Evolutionary conservation across 2,329 filamentous ascomycete genomes (phyloP).

Genomic region (Ceratocystis ficicola): DNA sequence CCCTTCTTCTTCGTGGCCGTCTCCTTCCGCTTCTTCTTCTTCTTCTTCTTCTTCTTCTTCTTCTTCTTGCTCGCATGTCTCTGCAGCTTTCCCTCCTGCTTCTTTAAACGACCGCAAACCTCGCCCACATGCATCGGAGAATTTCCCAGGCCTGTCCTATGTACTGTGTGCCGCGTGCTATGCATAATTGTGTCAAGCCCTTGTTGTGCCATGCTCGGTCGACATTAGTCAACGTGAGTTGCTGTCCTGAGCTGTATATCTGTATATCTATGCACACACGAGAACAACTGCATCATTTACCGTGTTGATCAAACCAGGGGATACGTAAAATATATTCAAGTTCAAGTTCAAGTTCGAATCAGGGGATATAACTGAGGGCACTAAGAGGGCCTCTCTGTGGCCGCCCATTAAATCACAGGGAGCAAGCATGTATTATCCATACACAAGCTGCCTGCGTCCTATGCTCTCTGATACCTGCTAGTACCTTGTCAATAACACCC

Average conservation of each 20-base stretch:
- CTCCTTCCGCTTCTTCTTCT: background rate
- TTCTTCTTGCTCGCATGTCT: background rate
- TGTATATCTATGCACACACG: too few species aligned
- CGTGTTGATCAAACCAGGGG: background rate
- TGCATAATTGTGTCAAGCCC: background rate
- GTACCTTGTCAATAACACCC: background rate
- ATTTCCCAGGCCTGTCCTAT: background rate
- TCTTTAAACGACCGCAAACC: background rate
- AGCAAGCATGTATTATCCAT: background rate
- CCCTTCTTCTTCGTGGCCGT: too few species aligned
- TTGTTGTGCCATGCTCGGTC: background rate
- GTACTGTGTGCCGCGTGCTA: background rate
- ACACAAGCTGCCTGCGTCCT: background rate
- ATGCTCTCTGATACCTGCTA: background rate
- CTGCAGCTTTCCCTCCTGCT: background rate
- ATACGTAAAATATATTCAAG: too few species aligned
- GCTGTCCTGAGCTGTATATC: too few species aligned
- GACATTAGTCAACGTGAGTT: background rate
- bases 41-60: background rate
- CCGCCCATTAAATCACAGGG: background rate
- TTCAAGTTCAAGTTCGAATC: too few species aligned
- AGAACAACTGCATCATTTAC: too few species aligned
- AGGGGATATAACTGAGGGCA: background rate
- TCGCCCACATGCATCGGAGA: slow-evolving; percentile 6
- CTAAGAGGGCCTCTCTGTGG: background rate